Evolutionary conservation across 1,284 basidiomycete genomes (phyloP).

Genomic region (Grifola frondosa): DNA sequence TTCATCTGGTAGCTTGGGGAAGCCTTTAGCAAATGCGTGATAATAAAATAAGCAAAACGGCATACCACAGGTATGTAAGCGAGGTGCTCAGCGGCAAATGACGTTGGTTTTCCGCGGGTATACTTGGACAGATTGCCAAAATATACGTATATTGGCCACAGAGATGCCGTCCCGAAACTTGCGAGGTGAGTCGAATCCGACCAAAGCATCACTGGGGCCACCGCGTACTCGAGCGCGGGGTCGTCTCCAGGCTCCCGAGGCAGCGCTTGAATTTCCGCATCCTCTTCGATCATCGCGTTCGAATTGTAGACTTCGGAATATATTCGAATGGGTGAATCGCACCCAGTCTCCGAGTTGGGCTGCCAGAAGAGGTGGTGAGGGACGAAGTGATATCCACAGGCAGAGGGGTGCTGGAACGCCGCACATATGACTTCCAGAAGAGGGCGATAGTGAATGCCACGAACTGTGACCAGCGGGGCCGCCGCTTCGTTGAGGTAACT

Average conservation of each 20-base stretch:
- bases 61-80: constrained; percentile 33
- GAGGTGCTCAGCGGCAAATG: constrained; percentile 17
- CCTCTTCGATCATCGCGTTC: constrained; percentile 17
- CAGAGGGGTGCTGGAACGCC: constrained; percentile 2
- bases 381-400: background rate
- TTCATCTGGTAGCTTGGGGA: background rate
- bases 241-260: constrained; percentile 9
- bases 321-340: constrained; percentile 5
- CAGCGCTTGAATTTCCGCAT: constrained; percentile 6
- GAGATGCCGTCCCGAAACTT: constrained; percentile 14
- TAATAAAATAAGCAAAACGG: background rate
- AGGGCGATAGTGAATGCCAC: constrained; percentile 18
- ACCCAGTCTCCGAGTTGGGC: background rate
- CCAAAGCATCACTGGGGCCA: constrained; percentile 15
- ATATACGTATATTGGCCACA: constrained; percentile 9
- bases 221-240: constrained; percentile 12
- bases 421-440: constrained; percentile 6
- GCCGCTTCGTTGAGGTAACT: constrained; percentile 18
- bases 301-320: constrained; percentile 19
- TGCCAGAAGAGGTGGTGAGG: constrained; percentile 6
- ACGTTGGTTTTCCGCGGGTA: constrained; percentile 14
- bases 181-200: constrained; percentile 14
- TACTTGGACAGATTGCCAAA: constrained; percentile 27
- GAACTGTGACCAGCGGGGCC: constrained; percentile 24
- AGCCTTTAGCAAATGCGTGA: no score